Evolutionary conservation across 305 asterid species (phyloP), one percentile per base, ranked within the genome.

Genomic region (Caryopteris hybrid): DNA sequence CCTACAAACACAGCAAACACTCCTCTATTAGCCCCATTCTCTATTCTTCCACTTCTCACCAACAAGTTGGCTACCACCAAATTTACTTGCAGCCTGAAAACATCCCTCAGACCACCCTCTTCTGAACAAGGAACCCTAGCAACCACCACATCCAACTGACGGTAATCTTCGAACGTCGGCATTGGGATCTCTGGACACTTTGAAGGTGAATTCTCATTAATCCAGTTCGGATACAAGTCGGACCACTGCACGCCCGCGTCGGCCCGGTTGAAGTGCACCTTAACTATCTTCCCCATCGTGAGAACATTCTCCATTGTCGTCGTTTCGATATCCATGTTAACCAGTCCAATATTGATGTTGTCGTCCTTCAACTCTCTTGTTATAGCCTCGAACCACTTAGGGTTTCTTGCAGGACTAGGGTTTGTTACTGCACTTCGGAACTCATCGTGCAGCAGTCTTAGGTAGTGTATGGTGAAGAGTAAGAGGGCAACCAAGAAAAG

Each of bases 61-160:
- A 88, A 66, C 79, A 90, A 70, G 51, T 92, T 90, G 38, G 97
- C 97, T 5, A 80, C 90, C 70, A 88, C 87, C 68, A 92, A 71
- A 74, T 85, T 85, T 22, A 92, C 88, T 69, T 92, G 98, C 78
- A 92, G 66, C 78, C 96, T 81, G 33, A 66, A 78, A 23, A 83
- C 88, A 80, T 84, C 83, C 74, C 80, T 71, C 65, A 13, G 25
- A 1, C 80, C 83, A 20, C 68, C 74, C 14, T n/a, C n/a, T n/a
- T n/a, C n/a, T n/a, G 29, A 38, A 68, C 87, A 79, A 46, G 96
- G 88, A 60, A 81, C 79, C 71, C 77, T 73, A 20, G 96, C 88
- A 27, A 90, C 81, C 50, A 92, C 82, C 59, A 83, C 88, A 54
- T 90, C 87, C 60, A 90, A 39, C 38, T 79, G 66, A 18, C 42